Base-by-base conservation (phyloP, 208 protist species). In the Trypanosomatidae sp. region DNA sequence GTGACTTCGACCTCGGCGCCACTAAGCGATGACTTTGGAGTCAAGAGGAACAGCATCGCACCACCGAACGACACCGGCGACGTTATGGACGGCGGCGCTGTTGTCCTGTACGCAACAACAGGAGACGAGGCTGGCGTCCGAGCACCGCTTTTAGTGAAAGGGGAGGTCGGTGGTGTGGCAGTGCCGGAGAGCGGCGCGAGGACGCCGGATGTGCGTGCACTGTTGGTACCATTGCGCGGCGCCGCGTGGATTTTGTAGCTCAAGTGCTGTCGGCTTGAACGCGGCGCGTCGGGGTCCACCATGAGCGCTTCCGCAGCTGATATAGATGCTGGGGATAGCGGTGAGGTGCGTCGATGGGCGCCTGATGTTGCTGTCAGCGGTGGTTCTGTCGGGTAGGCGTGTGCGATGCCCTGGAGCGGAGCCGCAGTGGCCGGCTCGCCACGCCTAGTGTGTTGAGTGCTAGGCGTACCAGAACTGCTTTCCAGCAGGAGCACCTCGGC, bases 231-330 rank as follows among this genome's bases (percentile, higher is more conserved):
- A 17, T 52, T 30, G 22, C 49, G 8, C 6, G 66, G 17, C 7
- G 39, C 13, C 10, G 30, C 9, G 30, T 3, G 44, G 33, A 10
- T 30, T 55, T 33, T 30, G 44, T 55, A 47, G 12, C 33, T 2
- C n/a, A 49, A n/a, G 41, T 36, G 33, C 17, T 13, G 39, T 47
- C 68, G 68, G 15, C 15, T 7, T 7, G 74, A 69, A 13, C 69
- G 70, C 1, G 76, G 76, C 2, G 76, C 76, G 58, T 80, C 76
- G 12, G 76, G 76, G 58, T 76, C 76, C n/a, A 76, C 50, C 76
- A 80, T 80, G 33, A 80, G 64, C 49, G 76, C 59, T 8, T 69
- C 76, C 41, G 46, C 58, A 2, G 66, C 69, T 3, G 76, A 28
- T 19, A n/a, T 53, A 1, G 46, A 50, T 7, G 28, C 41, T 6